phyloP scores from a whole-genome alignment of 202 grass and related monocot species.

The Hordeum pubiflorum region DNA sequence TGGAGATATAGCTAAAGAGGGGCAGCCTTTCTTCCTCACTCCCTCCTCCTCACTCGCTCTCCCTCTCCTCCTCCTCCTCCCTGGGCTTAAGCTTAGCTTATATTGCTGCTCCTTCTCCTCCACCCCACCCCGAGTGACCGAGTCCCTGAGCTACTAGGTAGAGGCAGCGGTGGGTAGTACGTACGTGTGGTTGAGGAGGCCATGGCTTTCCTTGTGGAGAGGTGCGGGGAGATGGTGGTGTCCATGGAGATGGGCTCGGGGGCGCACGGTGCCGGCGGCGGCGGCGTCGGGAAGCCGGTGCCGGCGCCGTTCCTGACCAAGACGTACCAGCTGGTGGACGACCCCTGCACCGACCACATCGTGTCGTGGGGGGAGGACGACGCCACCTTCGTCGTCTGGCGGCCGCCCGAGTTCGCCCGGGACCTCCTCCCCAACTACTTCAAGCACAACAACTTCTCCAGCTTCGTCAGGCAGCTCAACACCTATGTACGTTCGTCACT shows the following conservation, averaged over 20 bases:
- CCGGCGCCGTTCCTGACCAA: slow-evolving; percentile 91
- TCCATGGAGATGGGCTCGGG: slow-evolving; percentile 48
- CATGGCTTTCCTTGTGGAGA: slow-evolving; percentile 73
- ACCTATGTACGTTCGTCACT: slow-evolving; percentile 56
- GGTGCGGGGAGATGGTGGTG: slow-evolving; percentile 61
- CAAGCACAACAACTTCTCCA: slow-evolving; percentile 99
- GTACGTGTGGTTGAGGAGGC: not conserved
- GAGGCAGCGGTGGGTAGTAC: not conserved
- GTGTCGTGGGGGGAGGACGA: slow-evolving; percentile 89
- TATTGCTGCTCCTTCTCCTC: slow-evolving; percentile 20
- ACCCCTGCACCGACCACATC: slow-evolving; percentile 94
- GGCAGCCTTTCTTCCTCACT: slow-evolving; percentile 29
- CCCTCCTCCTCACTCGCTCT: not conserved
- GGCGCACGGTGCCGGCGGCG: slow-evolving; percentile 1
- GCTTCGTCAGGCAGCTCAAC: slow-evolving; percentile 97
- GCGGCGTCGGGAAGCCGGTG: slow-evolving; percentile 29
- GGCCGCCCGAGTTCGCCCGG: slow-evolving; percentile 75
- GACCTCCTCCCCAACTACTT: slow-evolving; percentile 93
- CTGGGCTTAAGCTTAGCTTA: not conserved
- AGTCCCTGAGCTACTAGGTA: not conserved
- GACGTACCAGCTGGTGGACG: slow-evolving; percentile 95
- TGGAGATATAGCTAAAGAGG: slow-evolving; percentile 48
- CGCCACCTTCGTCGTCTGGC: slow-evolving; percentile 86
- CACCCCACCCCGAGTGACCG: not conserved
- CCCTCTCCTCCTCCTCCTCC: not conserved